Base-by-base conservation (phyloP, 495 filamentous ascomycete genomes). In the Friedmanniomyces endolithicus region DNA sequence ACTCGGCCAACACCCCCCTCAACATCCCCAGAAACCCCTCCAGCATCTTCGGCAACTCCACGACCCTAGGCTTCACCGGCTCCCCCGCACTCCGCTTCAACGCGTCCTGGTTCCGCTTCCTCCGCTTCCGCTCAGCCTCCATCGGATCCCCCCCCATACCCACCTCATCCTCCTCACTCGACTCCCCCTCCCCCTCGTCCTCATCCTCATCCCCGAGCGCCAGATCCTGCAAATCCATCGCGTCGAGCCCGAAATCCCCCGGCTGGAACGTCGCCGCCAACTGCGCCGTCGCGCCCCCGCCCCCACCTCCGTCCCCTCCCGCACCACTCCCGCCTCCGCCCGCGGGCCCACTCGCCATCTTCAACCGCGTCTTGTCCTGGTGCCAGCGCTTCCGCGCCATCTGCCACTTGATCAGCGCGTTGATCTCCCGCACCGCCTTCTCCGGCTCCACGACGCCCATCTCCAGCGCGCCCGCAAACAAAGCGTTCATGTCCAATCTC, bases 351-450 rank as follows among this genome's bases (percentile, higher is more conserved):
- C 14, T 86, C 4, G 92, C 92, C 92, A 98, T 97, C 75, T 98
- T 98, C 72, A 95, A 92, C 53, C 90, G 74, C 8, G 92, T 98
- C 74, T 98, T 98, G 67, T 94, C 88, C 53, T 94, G 79, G 62
- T 98, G 92, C 92, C 92, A 98, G 65, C 86, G 85, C 73, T 97
- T 96, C 44, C 94, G 75, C 52, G 85, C 86, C 66, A 87, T 87
- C 63, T 98, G 92, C 92, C 92, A 98, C 52, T 84, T 75, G 52
- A 98, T 89, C 20, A 98, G 74, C 27, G 71, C 67, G 65, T 97
- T 77, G 59, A 96, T 88, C 68, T 98, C 92, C 0, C 69, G 67
- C n/a, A 90, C 78, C 0, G 85, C 87, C 50, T 78, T 78, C 0
- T 75, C 70, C 60, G 79, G 80, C 67, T 95, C 76, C 39, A 98